Base-by-base conservation (phyloP, 305 asterid genomes). In the Fraxinus platypoda region DNA sequence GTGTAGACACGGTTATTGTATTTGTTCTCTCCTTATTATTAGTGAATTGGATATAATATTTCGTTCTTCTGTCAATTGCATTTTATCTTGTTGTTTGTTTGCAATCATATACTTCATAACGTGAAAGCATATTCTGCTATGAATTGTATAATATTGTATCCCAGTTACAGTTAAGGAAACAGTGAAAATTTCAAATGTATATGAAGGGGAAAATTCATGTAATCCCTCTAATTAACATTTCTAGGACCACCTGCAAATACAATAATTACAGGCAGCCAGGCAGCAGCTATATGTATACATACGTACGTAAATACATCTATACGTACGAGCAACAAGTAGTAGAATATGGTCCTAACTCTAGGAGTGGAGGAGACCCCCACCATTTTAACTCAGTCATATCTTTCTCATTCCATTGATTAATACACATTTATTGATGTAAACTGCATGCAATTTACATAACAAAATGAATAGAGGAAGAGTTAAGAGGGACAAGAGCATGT, bases 241-340 rank as follows among this genome's bases (percentile, higher is more conserved):
- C 28, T 43, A 68, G 92, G 89, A 87, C 92, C 88, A 86, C 84
- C 83, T 78, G 84, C 77, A 78, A 73, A 70, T 54, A 83, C 80
- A 46, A 15, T 81, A 82, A 84, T 77, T 78, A 84, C 82, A 68
- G 19, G 64, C 3, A 52, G 62, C 23, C 19, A 49, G 19, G 7
- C 2, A 41, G 41, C 1, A 1, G 41, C 41, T 41, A 41, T 8
- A 15, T 49, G 21, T 5, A 52, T 3, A 15, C 21, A 11, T 46
- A 17, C 49, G 41, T 35, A 35, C 41, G 41, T 35, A 35, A 35
- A 43, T 11, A 3, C n/a, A 12, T 43, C 12, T 3, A 49, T 49
- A 15, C 13, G 4, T 15, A 15, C 2, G 21, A 52, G 23, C 62
- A 78, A 76, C 88, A 86, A 84, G 90, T 88, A 83, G 87, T 89